Evolutionary conservation across 2,329 filamentous ascomycete species (phyloP).

Genomic region (Xylogone sp.): DNA sequence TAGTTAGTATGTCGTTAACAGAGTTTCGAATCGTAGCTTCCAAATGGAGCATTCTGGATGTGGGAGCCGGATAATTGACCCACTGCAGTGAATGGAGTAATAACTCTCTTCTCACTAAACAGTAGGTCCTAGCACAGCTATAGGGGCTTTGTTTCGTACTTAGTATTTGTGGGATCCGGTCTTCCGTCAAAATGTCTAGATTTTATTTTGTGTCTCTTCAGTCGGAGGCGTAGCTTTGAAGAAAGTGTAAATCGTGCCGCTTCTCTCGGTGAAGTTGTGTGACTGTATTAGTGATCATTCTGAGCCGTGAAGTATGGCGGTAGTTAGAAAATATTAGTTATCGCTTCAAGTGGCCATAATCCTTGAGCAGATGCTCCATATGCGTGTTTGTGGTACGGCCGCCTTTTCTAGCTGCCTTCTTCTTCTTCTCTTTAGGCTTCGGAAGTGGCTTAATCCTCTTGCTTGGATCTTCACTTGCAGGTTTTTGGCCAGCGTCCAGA

Average conservation of each 20-base stretch:
- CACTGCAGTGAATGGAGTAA: no score
- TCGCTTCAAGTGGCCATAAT: constrained; percentile 25
- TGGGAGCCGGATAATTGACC: not conserved
- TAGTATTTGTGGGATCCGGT: no score
- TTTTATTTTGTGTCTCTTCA: no score
- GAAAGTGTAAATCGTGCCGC: no score
- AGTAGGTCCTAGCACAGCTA: no score
- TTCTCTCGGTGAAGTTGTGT: no score
- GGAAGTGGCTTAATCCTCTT: constrained; percentile 29
- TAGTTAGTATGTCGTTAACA: not conserved
- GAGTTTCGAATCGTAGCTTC: no score
- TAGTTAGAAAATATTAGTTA: constrained; percentile 4
- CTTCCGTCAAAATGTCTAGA: no score
- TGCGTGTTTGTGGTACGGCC: constrained; percentile 31
- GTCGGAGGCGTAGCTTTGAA: no score
- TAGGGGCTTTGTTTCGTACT: no score
- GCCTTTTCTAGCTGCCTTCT: constrained; percentile 27
- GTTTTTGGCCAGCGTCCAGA: constrained; percentile 32
- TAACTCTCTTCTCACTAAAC: no score
- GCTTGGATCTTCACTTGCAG: constrained; percentile 32
- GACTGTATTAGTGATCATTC: not conserved
- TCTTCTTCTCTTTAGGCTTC: constrained; percentile 33
- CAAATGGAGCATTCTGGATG: no score
- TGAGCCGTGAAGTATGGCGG: not conserved
- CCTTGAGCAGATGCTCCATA: constrained; percentile 29